Conservation (phyloP, 2,329 filamentous ascomycete genomes). For the Ascochyta clinopodiicola region DNA sequence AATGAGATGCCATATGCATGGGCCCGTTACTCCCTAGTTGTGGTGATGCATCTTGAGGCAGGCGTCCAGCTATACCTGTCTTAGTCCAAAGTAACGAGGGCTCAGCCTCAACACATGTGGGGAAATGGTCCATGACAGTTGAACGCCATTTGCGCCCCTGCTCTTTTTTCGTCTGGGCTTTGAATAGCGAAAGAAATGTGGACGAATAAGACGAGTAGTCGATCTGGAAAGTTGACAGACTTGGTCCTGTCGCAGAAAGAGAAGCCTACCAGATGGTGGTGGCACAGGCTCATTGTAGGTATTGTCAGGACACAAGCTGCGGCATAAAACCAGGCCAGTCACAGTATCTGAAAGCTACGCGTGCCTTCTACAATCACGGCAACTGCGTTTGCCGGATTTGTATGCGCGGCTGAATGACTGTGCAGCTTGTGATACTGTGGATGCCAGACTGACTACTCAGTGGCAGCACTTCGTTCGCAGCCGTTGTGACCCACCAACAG, state of each 20-base stretch:
- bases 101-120: conserved; percentile 41
- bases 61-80: conserved; percentile 33
- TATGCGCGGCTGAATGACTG: conserved; percentile 26
- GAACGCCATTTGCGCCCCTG: conserved; percentile 23
- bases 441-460: conserved; percentile 13
- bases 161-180: conserved; percentile 12
- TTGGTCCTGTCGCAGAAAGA: conserved; percentile 13
- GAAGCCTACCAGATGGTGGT: conserved; percentile 29
- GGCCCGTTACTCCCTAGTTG: conserved; percentile 22
- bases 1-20: conserved; percentile 33
- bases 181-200: conserved; percentile 13
- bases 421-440: conserved; percentile 32
- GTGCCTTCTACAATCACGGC: conserved; percentile 26
- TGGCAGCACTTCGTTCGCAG: not conserved
- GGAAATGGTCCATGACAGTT: conserved; percentile 25
- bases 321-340: conserved; percentile 22
- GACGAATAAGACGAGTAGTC: conserved; percentile 23
- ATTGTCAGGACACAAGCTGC: conserved; percentile 17
- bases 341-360: conserved; percentile 18
- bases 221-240: conserved; percentile 17
- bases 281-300: conserved; percentile 30
- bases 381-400: conserved; percentile 25
- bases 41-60: conserved; percentile 27
- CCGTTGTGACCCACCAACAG: not conserved
- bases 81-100: conserved; percentile 21